Evolutionary conservation across 441 rosid species (phyloP).

Genomic region (Adansonia rubrostipa): DNA sequence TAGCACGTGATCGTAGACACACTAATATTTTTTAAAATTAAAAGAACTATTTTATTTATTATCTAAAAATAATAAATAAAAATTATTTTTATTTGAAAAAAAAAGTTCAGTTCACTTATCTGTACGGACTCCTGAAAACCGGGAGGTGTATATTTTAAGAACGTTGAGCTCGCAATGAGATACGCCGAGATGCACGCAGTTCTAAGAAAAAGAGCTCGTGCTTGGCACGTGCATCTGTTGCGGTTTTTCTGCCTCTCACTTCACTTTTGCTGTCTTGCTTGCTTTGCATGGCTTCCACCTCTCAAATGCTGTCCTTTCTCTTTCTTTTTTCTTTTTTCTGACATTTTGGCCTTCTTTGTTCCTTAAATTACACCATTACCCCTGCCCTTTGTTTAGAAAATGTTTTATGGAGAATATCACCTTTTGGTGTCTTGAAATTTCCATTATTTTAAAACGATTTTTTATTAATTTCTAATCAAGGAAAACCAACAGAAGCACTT

Average conservation of each 20-base stretch:
- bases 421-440: not conserved
- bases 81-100: not conserved
- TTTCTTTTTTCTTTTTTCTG: not conserved
- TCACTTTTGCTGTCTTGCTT: not conserved
- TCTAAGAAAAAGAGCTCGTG: not conserved
- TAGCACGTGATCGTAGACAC: not conserved
- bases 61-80: not conserved
- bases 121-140: conserved; percentile 18
- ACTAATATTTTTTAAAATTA: not conserved
- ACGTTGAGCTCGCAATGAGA: not conserved
- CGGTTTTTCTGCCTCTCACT: not conserved
- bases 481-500: not conserved
- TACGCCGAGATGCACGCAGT: conserved; percentile 15
- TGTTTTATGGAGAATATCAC: not conserved
- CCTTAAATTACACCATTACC: not conserved
- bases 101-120: not conserved
- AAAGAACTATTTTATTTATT: not conserved
- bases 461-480: not conserved
- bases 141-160: not conserved
- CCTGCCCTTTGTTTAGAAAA: not conserved
- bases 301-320: conserved; percentile 9
- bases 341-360: not conserved
- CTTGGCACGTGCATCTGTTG: conserved; percentile 23
- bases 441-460: too few relatives aligned
- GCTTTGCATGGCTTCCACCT: conserved; percentile 26